Percentiles rank a stretch among this genome's conserved stretches.
phyloP scores from a whole-genome alignment of 495 filamentous ascomycete genomes.

The Penicillium canescens region DNA sequence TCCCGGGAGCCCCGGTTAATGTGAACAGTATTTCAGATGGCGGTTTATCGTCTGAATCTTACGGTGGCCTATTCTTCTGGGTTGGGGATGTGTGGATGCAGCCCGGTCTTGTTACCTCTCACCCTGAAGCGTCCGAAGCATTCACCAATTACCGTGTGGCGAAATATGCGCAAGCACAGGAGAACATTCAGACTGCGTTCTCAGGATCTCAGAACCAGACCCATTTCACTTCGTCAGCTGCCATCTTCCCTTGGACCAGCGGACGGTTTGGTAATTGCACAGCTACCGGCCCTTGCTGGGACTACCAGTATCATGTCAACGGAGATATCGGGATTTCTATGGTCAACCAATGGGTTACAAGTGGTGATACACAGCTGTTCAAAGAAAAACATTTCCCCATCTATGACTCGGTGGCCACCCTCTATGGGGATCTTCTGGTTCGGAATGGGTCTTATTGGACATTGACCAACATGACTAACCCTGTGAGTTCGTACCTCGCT shows the following conservation, averaged over 20 bases:
- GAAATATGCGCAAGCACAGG: conserved; percentile 51
- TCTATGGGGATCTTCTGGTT: conserved; percentile 55
- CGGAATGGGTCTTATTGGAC: conserved; percentile 53
- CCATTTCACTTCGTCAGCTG: conserved; percentile 49
- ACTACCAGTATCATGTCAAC: conserved; percentile 62
- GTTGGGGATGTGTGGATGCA: conserved; percentile 71
- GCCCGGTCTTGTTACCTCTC: conserved; percentile 58
- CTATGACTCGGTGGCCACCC: conserved; percentile 57
- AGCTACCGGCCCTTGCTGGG: conserved; percentile 65
- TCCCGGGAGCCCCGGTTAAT: conserved; percentile 44
- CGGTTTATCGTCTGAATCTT: conserved; percentile 62
- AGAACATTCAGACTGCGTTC: conserved; percentile 48
- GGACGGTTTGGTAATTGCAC: conserved; percentile 66
- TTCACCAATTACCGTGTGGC: conserved; percentile 59
- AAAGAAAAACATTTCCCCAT: conserved; percentile 55
- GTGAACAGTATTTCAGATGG: conserved; percentile 61
- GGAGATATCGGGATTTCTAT: conserved; percentile 70
- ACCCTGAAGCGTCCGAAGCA: conserved; percentile 56
- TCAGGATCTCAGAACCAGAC: conserved; percentile 55
- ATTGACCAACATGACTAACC: conserved; percentile 73
- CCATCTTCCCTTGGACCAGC: conserved; percentile 63
- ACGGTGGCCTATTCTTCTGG: conserved; percentile 65
- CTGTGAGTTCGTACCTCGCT: conserved; percentile 47
- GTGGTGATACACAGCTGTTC: conserved; percentile 58
- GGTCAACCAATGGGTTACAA: conserved; percentile 60